Conservation (phyloP, 2,329 filamentous ascomycete genomes). For the Monosporascus sp. region DNA sequence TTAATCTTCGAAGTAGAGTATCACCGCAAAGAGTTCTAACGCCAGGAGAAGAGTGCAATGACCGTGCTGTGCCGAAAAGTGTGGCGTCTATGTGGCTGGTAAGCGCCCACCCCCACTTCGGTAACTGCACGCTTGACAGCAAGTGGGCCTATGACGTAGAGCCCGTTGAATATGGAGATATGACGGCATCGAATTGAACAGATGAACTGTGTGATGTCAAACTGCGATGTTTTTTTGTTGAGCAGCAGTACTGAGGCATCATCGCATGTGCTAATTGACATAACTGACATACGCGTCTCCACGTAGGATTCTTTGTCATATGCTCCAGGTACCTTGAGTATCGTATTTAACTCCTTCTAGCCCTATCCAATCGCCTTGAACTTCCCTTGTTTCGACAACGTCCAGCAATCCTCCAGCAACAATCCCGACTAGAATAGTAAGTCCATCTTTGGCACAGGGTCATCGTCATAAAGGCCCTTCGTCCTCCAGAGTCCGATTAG, state of each 20-base stretch:
- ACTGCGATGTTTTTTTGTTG: not conserved
- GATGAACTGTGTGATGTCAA: not conserved
- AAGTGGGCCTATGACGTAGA: not conserved
- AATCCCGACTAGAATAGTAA: not conserved
- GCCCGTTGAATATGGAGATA: not conserved
- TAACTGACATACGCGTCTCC: not conserved
- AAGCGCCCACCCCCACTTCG: not conserved
- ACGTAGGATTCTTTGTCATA: not conserved
- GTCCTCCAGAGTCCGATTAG: not conserved
- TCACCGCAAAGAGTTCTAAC: too few species aligned
- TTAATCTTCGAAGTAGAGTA: too few species aligned
- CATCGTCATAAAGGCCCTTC: not conserved
- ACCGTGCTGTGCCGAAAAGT: too few species aligned
- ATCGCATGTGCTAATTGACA: not conserved
- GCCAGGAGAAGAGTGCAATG: too few species aligned
- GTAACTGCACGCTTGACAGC: not conserved
- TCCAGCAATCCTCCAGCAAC: slow-evolving; percentile 1
- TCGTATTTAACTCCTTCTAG: slow-evolving; percentile 8
- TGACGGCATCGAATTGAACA: not conserved
- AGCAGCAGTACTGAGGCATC: not conserved
- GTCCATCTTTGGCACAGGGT: not conserved
- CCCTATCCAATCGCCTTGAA: not conserved
- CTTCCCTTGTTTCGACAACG: not conserved
- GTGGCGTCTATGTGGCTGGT: too few species aligned
- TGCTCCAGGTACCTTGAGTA: not conserved